Evolutionary conservation across 75 land plant genomes (phyloP), one percentile per base, ranked within the genome.

Genomic region (Pinus albicaulis): DNA sequence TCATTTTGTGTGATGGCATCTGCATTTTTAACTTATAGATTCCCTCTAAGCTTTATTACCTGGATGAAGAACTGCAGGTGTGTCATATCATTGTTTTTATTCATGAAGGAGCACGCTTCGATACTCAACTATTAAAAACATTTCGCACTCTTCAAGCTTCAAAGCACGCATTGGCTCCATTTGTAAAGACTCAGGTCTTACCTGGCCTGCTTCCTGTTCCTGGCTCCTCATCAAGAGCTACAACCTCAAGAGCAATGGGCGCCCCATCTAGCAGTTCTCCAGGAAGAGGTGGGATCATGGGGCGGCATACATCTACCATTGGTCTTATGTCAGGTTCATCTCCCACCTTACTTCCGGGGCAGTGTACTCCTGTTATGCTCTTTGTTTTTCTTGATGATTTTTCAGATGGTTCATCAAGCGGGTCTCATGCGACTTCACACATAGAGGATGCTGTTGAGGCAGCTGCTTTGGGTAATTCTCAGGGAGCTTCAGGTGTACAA

Each of bases 71-170:
- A 25, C 71, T 81, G 74, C 95, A 97, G 99, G 98, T 98, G 25
- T 98, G 99, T 80, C 99, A 98, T 82, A 74, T 89, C 7, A 74
- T 98, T 55, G 63, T 98, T 44, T 84, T 91, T 80, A 75, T 98
- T 76, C 92, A 89, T 73, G 99, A 98, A 78, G 92, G 98, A 16
- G 84, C 90, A 20, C 89, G 87, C 59, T 89, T 98, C 65, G 92
- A 95, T 58, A 88, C 89, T 53, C 77, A 91, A 22, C 56, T 86
- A 22, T 69, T 98, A 76, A 89, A 90, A 76, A 91, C 85, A 64
- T 86, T 98, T 60, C 90, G 98, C 57, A 80, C 90, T 56, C 77
- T 98, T 25, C 99, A 98, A 88, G 82, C 92, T 79, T 95, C 99
- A 76, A 97, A 95, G 76, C 84, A 94, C 56, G 77, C 90, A 38